phyloP scores from a whole-genome alignment of 106 monocot genomes.

The Phalaenopsis aphrodite region DNA sequence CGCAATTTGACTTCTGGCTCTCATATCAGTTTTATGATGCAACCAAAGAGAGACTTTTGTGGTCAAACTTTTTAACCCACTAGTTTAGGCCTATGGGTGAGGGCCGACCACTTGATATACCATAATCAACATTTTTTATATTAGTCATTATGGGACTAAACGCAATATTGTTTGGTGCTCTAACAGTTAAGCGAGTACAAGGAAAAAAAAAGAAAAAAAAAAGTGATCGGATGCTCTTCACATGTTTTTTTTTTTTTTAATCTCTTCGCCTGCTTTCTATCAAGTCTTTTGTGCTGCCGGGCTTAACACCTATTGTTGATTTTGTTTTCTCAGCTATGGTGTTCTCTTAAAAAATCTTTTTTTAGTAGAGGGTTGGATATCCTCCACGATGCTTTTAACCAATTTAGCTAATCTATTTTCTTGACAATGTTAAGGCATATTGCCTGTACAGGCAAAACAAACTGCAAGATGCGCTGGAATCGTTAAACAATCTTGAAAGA shows the following conservation, averaged over 20 bases:
- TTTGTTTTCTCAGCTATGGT: neutral
- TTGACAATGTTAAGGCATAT: constrained; percentile 58
- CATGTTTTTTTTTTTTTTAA: neutral
- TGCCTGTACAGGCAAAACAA: constrained; percentile 95
- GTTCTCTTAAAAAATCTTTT: neutral
- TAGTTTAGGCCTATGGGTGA: too few species aligned
- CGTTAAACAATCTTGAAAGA: constrained; percentile 52
- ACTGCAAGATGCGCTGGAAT: constrained; percentile 63
- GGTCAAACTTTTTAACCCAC: too few species aligned
- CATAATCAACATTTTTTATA: too few species aligned
- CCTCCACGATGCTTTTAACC: neutral
- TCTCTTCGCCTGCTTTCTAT: neutral
- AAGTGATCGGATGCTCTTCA: neutral
- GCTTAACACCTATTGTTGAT: neutral
- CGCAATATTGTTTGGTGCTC: too few species aligned
- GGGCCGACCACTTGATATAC: too few species aligned
- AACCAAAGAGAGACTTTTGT: too few species aligned
- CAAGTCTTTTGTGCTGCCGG: neutral
- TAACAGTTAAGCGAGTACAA: too few species aligned
- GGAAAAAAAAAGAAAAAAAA: too few species aligned
- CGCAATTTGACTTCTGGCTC: too few species aligned
- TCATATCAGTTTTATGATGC: too few species aligned
- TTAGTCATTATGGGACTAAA: too few species aligned
- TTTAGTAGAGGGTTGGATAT: neutral
- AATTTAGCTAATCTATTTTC: neutral